Conservation (phyloP, 2,329 filamentous ascomycete species). For the Pseudodiploospora longispora region DNA sequence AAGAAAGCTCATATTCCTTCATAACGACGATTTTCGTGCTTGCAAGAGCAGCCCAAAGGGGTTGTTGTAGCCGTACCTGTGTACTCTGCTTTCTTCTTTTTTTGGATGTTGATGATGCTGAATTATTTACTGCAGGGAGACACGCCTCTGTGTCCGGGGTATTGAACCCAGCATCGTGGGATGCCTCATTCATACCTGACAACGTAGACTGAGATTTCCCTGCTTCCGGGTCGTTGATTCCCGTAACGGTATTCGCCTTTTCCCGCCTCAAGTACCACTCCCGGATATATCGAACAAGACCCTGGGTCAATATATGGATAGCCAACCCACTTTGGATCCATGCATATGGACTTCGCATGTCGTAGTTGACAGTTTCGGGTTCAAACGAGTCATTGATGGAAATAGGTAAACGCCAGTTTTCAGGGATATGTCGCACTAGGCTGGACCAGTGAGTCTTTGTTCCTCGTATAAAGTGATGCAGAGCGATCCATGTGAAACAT, state of each 20-base stretch:
- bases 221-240: conserved; percentile 53
- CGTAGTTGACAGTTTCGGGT: conserved; percentile 33
- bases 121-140: conserved; percentile 24
- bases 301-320: conserved; percentile 68
- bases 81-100: conserved; percentile 87
- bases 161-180: conserved; percentile 33
- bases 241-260: conserved; percentile 42
- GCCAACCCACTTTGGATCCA: conserved; percentile 63
- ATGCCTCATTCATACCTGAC: conserved; percentile 15
- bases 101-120: conserved; percentile 53
- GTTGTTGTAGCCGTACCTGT: conserved; percentile 82
- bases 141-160: conserved; percentile 44
- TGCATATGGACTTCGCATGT: conserved; percentile 51
- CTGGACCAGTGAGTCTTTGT: conserved; percentile 42
- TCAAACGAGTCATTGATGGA: conserved; percentile 42
- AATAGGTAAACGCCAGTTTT: conserved; percentile 36
- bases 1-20: conserved; percentile 81
- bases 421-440: conserved; percentile 37
- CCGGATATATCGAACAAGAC: conserved; percentile 61
- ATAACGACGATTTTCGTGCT: conserved; percentile 96
- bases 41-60: conserved; percentile 87
- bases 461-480: conserved; percentile 44
- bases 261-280: conserved; percentile 59
- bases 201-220: conserved; percentile 39
- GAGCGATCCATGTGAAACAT: conserved; percentile 59